phyloP scores from a whole-genome alignment of 208 protist genomes.

The Wallacemonas sp. region DNA sequence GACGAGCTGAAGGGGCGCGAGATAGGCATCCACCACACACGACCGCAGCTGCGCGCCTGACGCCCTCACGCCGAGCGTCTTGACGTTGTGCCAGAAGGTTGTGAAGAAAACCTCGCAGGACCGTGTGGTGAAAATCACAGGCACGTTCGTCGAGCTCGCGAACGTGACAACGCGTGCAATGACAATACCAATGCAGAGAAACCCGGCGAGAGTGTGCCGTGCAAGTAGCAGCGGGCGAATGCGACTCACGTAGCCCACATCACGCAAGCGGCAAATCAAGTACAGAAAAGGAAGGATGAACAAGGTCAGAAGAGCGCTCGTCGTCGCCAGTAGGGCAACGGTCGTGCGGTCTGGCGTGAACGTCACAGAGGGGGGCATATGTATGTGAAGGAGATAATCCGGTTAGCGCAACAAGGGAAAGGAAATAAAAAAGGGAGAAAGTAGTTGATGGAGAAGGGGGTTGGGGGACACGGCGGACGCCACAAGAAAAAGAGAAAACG shows the following conservation, averaged over 20 bases:
- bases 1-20: background rate
- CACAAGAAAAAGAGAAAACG: background rate
- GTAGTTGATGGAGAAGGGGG: background rate
- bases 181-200: slow-evolving; percentile 22
- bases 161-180: slow-evolving; percentile 16
- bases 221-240: slow-evolving; percentile 1
- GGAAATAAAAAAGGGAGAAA: slow-evolving; percentile 11
- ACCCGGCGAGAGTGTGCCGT: slow-evolving; percentile 16
- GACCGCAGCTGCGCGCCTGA: background rate
- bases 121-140: background rate
- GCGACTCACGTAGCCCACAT: slow-evolving; percentile 23
- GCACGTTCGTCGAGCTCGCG: background rate
- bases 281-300: slow-evolving; percentile 12
- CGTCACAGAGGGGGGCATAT: background rate
- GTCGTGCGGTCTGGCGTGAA: background rate
- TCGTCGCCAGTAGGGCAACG: background rate
- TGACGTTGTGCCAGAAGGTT: background rate
- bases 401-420: background rate
- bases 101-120: background rate
- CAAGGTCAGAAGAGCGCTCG: background rate
- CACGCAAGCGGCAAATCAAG: slow-evolving; percentile 20
- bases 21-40: background rate
- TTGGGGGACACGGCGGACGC: too few relatives aligned
- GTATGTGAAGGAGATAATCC: too few relatives aligned
- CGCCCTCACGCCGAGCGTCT: background rate